Evolutionary conservation across 129 eudicot genomes (phyloP), one percentile per base, ranked within the genome.

Genomic region (Rutidosis leptorrhynchoides): DNA sequence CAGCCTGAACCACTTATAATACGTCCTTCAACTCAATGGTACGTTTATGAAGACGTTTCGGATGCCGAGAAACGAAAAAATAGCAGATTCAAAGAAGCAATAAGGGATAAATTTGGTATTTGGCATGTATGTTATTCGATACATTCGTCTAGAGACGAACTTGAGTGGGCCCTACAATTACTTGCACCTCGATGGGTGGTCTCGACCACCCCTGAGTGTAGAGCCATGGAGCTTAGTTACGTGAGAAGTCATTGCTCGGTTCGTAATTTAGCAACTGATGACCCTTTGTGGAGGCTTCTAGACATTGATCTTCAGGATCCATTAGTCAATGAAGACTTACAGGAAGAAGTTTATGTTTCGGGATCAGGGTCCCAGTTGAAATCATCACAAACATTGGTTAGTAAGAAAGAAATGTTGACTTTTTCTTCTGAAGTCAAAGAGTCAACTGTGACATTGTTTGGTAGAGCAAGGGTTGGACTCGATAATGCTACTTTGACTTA

Each of bases 51-150:
- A 37, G 94, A 81, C 6, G 83, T 78, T 48, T 49, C 86, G 20
- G 80, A 69, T 51, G 53, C 63, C n/a, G 83, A 84, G 75, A 85
- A 78, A 69, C 74, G 52, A 46, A 74, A 69, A 65, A 78, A 48
- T 26, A 82, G 63, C 62, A 65, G 75, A 65, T 72, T 76, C 35
- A 79, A 70, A 26, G 82, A 81, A 78, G 84, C 96, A 17, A 74
- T 80, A 20, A 83, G 70, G 77, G 96, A 87, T 40, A 52, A 65
- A 32, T 81, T 45, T 85, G 97, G 97, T 77, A 80, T 91, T 32
- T 87, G 97, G 97, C 96, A 87, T 63, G 85, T 91, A 10, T 91
- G 96, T 78, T 91, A 83, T 72, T 84, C 96, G 1, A 85, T 83
- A 79, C 97, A 91, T 78, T 85, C 97, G 3, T 87, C 97, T 22